Conservation (phyloP, 2,329 filamentous ascomycete genomes). For the Cladorrhinum sp. region DNA sequence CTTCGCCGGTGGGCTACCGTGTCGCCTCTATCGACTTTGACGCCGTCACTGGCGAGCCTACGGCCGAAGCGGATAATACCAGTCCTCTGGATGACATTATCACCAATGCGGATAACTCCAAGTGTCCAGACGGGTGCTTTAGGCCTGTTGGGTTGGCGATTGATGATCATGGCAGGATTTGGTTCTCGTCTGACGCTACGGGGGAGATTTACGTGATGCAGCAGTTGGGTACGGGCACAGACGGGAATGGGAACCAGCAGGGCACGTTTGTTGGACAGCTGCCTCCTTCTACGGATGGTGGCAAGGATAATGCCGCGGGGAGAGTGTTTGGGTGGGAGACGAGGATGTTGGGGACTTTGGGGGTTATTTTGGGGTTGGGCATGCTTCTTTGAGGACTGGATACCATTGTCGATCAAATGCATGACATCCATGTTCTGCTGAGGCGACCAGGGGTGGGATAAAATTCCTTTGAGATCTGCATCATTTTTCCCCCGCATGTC, state of each 20-base stretch:
- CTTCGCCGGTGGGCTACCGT: conserved; percentile 45
- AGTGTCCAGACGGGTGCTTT: conserved; percentile 58
- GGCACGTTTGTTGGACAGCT: conserved; percentile 20
- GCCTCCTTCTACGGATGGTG: background rate
- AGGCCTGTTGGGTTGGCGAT: conserved; percentile 57
- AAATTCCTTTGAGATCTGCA: too few relatives aligned
- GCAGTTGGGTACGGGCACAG: conserved; percentile 11
- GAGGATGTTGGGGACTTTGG: background rate
- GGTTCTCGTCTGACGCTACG: conserved; percentile 58
- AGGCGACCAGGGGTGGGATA: background rate
- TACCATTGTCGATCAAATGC: background rate
- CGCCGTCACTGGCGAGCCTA: conserved; percentile 39
- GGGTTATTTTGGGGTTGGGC: background rate
- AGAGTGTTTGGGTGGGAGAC: conserved; percentile 9
- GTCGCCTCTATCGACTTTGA: conserved; percentile 41
- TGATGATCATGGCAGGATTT: conserved; percentile 52
- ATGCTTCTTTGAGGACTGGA: background rate
- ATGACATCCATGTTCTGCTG: background rate
- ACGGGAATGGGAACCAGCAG: background rate
- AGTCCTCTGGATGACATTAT: conserved; percentile 52
- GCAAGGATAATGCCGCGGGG: conserved; percentile 1
- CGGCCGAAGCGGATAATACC: conserved; percentile 39
- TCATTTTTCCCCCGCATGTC: background rate
- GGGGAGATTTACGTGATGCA: conserved; percentile 61
- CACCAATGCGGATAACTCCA: conserved; percentile 48